Percentiles rank a stretch among this genome's conserved stretches.
phyloP scores from a whole-genome alignment of 1,284 basidiomycete genomes.

The Ustilago trichophora region DNA sequence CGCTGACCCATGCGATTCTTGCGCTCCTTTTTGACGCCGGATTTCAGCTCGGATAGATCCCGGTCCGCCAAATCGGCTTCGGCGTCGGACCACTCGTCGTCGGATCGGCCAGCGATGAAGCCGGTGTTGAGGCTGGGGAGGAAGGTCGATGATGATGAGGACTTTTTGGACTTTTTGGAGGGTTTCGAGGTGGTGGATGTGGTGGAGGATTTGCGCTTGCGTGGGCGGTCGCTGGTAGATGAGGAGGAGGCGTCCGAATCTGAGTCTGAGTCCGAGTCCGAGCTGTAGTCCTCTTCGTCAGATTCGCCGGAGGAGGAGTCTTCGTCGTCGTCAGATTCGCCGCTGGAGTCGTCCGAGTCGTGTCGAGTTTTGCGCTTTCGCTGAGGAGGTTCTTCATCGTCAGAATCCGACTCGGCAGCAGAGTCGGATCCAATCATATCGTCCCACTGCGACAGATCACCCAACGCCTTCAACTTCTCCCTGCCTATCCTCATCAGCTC shows the following conservation, averaged over 20 bases:
- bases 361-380: background rate
- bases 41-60: constrained; percentile 68
- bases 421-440: constrained; percentile 41
- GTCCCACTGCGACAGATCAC: constrained; percentile 49
- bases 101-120: constrained; percentile 78
- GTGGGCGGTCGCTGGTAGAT: constrained; percentile 2
- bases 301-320: background rate
- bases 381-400: background rate
- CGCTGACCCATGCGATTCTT: constrained; percentile 92
- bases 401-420: constrained; percentile 3
- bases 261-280: constrained; percentile 40
- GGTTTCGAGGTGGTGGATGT: too few relatives aligned
- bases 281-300: constrained; percentile 52
- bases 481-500: constrained; percentile 33
- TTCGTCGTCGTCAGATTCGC: constrained; percentile 54
- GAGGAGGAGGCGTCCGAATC: constrained; percentile 47
- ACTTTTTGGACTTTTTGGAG: constrained; percentile 6
- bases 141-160: constrained; percentile 74
- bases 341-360: background rate
- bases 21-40: constrained; percentile 66
- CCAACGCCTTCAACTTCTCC: constrained; percentile 39
- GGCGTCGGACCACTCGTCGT: constrained; percentile 76
- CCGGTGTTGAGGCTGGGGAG: constrained; percentile 86
- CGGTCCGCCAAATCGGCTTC: constrained; percentile 73
- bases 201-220: constrained; percentile 13